phyloP scores from a whole-genome alignment of 2,329 filamentous ascomycete genomes.

The Arthrobotrys musiformis region DNA sequence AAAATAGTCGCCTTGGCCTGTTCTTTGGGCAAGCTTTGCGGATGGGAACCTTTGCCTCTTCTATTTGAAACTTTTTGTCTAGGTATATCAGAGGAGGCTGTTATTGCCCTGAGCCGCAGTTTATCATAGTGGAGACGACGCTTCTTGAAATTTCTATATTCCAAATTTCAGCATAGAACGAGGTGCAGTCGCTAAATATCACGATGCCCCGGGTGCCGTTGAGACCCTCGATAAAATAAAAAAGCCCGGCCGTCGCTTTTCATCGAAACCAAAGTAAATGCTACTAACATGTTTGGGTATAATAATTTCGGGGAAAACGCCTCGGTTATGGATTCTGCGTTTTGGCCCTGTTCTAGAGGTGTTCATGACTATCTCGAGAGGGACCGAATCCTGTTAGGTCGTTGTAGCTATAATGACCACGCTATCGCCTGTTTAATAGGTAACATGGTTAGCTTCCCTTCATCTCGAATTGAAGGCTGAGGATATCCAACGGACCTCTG shows the following conservation, averaged over 20 bases:
- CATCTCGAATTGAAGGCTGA: slow-evolving; percentile 60
- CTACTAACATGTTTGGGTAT: slow-evolving; percentile 29
- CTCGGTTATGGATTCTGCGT: not conserved
- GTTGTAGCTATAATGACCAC: slow-evolving; percentile 74
- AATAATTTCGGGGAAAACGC: slow-evolving; percentile 9
- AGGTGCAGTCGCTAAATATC: slow-evolving; percentile 1
- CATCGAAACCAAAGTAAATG: slow-evolving; percentile 9
- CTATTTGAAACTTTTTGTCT: not conserved
- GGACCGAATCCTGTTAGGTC: slow-evolving; percentile 9
- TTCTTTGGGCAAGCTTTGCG: no score
- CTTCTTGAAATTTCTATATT: slow-evolving; percentile 10
- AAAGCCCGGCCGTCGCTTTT: not conserved
- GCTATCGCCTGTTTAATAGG: slow-evolving; percentile 72
- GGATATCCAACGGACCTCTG: slow-evolving; percentile 71
- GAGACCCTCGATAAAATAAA: no score
- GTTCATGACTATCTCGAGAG: not conserved
- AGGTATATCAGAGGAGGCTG: not conserved
- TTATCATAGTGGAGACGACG: not conserved
- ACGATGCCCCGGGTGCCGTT: slow-evolving; percentile 18
- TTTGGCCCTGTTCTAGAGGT: not conserved
- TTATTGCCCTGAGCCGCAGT: not conserved
- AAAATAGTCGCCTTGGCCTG: not conserved
- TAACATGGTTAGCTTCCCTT: slow-evolving; percentile 29
- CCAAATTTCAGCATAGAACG: slow-evolving; percentile 11
- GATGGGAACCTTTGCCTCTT: not conserved